Base-by-base conservation (phyloP, 495 filamentous ascomycete species). In the Hypoxylon perforatum region DNA sequence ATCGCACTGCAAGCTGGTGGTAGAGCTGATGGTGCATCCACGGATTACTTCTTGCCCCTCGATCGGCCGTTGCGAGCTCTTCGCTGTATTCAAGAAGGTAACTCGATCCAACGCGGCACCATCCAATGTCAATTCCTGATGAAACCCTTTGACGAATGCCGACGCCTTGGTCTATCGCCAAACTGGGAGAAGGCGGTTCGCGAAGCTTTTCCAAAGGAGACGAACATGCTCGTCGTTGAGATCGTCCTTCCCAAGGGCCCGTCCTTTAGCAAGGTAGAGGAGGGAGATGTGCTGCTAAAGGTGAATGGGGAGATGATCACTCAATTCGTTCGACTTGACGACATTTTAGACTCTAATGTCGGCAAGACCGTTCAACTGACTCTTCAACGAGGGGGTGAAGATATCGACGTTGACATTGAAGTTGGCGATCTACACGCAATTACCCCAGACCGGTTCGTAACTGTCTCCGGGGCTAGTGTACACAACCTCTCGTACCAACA, bases 41-140 rank as follows among this genome's bases (percentile, higher is more conserved):
- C 95, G 4, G 95, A 99, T 75, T 99, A 98, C 75, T 99, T 99
- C 81, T 84, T 99, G 19, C 95, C 95, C 0, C 80, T 99, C 8
- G 94, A 98, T 73, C 86, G 95, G 48, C 96, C 95, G 1, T 76
- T 91, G 19, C 86, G 95, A 45, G 95, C 96, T 1, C 82, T 99
- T 60, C 81, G 91, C 73, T 96, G 93, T 74, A 90, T 99, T 48
- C 90, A 88, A 71, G 84, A 88, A 54, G 88, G 86, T 22, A 84
- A 86, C 62, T 87, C 87, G 6, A 87, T 99, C 49, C 87, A 89
- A 33, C 84, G 95, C 65, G 95, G 95, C 28, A 97, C 94, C n/a
- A 97, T 99, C 45, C 95, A 99, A 71, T 94, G 91, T 35, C 96
- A 98, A 76, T 99, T 96, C 90, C 82, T 97, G 11, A 85, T 97